Evolutionary conservation across 1,139 yeast genomes (phyloP).

Genomic region (Groenewaldozyma sp.): DNA sequence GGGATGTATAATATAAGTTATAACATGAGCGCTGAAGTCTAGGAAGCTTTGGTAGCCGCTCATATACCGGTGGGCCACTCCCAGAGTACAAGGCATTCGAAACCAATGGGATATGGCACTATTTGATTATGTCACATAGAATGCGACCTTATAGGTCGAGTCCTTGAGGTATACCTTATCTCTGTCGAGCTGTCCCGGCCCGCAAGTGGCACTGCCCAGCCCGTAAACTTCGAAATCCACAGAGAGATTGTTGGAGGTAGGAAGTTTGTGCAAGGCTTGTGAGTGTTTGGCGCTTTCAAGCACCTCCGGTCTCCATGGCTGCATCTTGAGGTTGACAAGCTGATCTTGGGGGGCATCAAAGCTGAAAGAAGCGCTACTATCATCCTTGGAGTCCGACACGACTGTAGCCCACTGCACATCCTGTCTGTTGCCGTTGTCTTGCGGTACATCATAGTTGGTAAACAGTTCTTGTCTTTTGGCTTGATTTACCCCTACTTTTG

Average conservation of each 20-base stretch:
- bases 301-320: slow-evolving; percentile 21
- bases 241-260: slow-evolving; percentile 21
- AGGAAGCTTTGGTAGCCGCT: no score
- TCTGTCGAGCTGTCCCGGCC: slow-evolving; percentile 26
- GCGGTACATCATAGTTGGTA: slow-evolving; percentile 30
- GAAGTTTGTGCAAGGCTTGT: slow-evolving; percentile 19
- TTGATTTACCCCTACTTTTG: slow-evolving; percentile 22
- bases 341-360: slow-evolving; percentile 8
- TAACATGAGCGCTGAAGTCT: no score
- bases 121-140: no score
- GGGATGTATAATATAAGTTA: not conserved
- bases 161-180: slow-evolving; percentile 10
- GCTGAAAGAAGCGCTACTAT: slow-evolving; percentile 1
- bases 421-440: slow-evolving; percentile 32
- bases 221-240: slow-evolving; percentile 32
- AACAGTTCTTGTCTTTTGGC: slow-evolving; percentile 17
- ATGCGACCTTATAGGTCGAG: slow-evolving; percentile 4
- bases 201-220: slow-evolving; percentile 32
- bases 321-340: slow-evolving; percentile 17
- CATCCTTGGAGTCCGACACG: slow-evolving; percentile 8
- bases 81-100: no score
- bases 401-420: slow-evolving; percentile 28
- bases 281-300: slow-evolving; percentile 30
- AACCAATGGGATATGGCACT: not conserved
- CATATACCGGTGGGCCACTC: no score